Evolutionary conservation across 495 filamentous ascomycete genomes (phyloP).

Genomic region (Xylaria nigripes): DNA sequence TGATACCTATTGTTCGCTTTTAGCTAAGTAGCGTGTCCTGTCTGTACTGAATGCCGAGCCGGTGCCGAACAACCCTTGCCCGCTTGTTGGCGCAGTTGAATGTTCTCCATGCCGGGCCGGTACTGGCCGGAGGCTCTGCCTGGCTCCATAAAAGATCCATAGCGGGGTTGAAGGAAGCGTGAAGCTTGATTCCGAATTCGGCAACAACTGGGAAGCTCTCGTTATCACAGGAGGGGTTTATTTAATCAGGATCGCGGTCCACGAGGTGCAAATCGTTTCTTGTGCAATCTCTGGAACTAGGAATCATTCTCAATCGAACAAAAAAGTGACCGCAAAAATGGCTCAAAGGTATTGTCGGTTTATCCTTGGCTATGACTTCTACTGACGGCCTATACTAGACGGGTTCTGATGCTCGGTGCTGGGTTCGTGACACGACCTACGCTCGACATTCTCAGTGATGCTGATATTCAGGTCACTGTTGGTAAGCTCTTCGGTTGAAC

Average conservation of each 20-base stretch:
- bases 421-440: conserved; percentile 79
- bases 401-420: conserved; percentile 64
- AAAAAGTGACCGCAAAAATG: background rate
- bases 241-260: background rate
- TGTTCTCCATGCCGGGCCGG: background rate
- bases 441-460: conserved; percentile 65
- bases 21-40: background rate
- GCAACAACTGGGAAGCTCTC: conserved; percentile 11
- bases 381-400: conserved; percentile 12
- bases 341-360: background rate
- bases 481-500: conserved; percentile 46
- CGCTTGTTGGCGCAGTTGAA: no score
- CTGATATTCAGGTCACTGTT: conserved; percentile 72
- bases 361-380: background rate
- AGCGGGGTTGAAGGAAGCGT: background rate
- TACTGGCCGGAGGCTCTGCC: background rate
- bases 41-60: background rate
- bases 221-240: background rate
- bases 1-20: no score
- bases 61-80: background rate
- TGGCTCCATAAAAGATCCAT: conserved; percentile 4
- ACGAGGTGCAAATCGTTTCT: background rate
- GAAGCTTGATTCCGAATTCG: conserved; percentile 7
- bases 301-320: background rate
- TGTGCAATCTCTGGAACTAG: background rate